Evolutionary conservation across 23 red algal genomes (phyloP), one percentile per base, ranked within the genome.

Genomic region (Porphyridium purpureum): DNA sequence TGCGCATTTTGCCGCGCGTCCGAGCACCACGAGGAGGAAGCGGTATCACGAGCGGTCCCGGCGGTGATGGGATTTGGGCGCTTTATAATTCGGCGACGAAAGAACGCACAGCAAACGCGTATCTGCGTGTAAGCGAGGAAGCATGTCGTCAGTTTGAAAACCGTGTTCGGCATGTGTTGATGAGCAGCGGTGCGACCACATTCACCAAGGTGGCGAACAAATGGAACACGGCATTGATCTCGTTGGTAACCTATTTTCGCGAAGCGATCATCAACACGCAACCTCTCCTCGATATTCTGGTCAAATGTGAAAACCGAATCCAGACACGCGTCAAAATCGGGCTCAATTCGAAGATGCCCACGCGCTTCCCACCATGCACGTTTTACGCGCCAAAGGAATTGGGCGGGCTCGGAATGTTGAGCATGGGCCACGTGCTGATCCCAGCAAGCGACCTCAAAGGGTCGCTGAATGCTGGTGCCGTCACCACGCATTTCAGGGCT

Each of bases 301-400:
- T 81, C 3, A 68, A 70, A 7, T 66, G 70, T 40, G 78, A 98
- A 47, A 78, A 80, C 51, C 80, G 90, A 1, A 74, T 98, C 52
- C 90, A 98, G 65, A 98, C 79, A 4, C 57, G 90, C 5, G 86
- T 98, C 67, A 98, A 98, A 68, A 83, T 98, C 46, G 90, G 90
- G 5, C 68, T 98, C 44, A 98, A 98, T 51, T 98, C 90, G 0
- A 98, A 98, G 63, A 98, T 98, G 90, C 90, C 90, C 22, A 73
- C 64, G 17, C 59, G 90, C 35, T 98, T 86, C 54, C 90, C 90
- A 38, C 80, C 90, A 9, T 60, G 71, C 19, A 67, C 80, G n/a
- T 98, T 98, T 47, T 85, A 98, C 47, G 70, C 79, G 29, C 90
- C 90, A 1, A 80, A 80, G 30, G 70, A 77, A 53, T 64, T 98